Base-by-base conservation (phyloP, 495 filamentous ascomycete species). In the Neurospora terricola region DNA sequence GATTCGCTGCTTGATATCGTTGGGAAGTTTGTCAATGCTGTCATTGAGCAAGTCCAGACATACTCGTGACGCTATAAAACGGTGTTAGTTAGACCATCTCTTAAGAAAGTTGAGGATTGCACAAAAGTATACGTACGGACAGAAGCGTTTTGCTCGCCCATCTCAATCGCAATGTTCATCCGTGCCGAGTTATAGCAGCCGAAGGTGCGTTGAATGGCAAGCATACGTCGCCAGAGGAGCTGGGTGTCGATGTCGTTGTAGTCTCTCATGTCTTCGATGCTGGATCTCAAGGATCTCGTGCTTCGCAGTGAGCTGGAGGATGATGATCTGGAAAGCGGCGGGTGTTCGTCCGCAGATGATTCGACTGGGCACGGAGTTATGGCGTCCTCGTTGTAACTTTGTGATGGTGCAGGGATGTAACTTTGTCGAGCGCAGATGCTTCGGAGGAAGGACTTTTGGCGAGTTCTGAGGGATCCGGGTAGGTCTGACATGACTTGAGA, bases 171-270 rank as follows among this genome's bases (percentile, higher is more conserved):
- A 14, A 82, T 81, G 34, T 77, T 77, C 83, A 86, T 84, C 36
- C 84, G 74, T 23, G 84, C 81, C 9, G 82, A 84, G 54, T 83
- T 83, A 72, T 86, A 86, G 74, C 83, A 85, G 10, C 83, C 81
- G 38, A 82, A 85, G 27, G 73, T 79, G 43, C 74, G 74, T 74
- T 86, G 84, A 12, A 86, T 79, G 16, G 78, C 79, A 30, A 86
- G 77, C 84, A 86, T 86, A 36, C 83, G 81, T 68, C 77, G 75
- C 84, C 84, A 86, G 23, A 86, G 77, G 37, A 77, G 78, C 69
- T 78, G 78, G 30, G 80, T 77, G 72, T 83, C 81, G 34, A 81
- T 73, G 12, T 78, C 71, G 23, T 43, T 48, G 69, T 48, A 38
- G 23, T 54, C 69, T 9, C 71, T 59, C 43, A 54, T 62, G 54